phyloP scores from a whole-genome alignment of 73 alveolate species.

The Paramecium tetraurelia region DNA sequence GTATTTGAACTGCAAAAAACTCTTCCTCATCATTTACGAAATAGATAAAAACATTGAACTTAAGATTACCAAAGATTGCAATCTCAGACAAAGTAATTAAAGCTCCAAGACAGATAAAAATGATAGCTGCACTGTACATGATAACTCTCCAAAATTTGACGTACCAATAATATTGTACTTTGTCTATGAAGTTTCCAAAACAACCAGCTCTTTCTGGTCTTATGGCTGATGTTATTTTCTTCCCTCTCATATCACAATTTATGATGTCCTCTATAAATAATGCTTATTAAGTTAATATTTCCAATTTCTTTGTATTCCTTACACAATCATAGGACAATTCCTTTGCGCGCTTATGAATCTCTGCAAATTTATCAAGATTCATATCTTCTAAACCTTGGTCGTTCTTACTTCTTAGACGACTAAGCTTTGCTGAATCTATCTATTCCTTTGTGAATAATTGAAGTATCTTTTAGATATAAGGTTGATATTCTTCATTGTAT shows the following conservation, averaged over 20 bases:
- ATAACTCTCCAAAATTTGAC: background rate
- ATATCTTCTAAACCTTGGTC: background rate
- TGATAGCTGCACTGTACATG: background rate
- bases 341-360: background rate
- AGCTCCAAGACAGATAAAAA: background rate
- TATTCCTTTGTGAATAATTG: background rate
- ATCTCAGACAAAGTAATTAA: background rate
- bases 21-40: background rate
- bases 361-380: background rate
- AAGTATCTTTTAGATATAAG: background rate
- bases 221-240: background rate
- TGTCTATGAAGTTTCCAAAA: background rate
- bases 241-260: background rate
- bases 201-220: background rate
- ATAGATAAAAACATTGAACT: background rate
- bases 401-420: background rate
- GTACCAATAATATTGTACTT: background rate
- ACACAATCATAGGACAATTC: background rate
- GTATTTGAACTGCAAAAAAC: background rate
- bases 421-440: background rate
- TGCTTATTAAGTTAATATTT: background rate
- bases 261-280: constrained; percentile 18
- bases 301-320: background rate
- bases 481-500: background rate
- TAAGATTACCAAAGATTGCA: background rate